These are phyloP conservation scores for Penicillium angulare DNA, from an alignment of 495 filamentous ascomycete species.

Conservation along the genomic window DNA sequence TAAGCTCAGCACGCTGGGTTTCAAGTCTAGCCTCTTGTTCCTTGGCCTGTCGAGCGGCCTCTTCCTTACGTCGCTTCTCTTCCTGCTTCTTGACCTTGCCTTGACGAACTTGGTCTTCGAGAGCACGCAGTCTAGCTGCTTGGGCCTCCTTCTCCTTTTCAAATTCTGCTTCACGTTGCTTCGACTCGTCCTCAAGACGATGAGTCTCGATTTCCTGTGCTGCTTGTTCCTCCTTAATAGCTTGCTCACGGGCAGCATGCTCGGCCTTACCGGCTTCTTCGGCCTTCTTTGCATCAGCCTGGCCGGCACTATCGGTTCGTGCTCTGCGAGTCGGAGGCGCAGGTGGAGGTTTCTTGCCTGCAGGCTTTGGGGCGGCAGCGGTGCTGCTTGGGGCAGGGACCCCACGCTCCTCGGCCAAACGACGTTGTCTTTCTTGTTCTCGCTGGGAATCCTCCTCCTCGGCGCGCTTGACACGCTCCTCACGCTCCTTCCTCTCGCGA, in stretches of 20 bases:
- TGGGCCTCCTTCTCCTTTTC: constrained; percentile 76
- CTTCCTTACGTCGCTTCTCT: constrained; percentile 88
- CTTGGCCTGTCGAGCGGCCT: constrained; percentile 78
- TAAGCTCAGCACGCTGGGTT: constrained; percentile 86
- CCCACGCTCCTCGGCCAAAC: constrained; percentile 79
- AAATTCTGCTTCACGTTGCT: constrained; percentile 74
- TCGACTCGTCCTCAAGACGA: constrained; percentile 76
- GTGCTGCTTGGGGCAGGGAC: constrained; percentile 43
- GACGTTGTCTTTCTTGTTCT: constrained; percentile 80
- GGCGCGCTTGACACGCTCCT: constrained; percentile 80
- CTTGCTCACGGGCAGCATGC: constrained; percentile 55
- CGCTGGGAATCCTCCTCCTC: constrained; percentile 95
- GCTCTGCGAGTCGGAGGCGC: constrained; percentile 77
- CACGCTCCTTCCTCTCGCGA: constrained; percentile 81
- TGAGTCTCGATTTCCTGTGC: constrained; percentile 71
- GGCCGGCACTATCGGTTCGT: constrained; percentile 59
- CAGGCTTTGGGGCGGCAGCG: constrained; percentile 45
- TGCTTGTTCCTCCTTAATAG: constrained; percentile 68
- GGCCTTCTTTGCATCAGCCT: constrained; percentile 54
- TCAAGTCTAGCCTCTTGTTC: constrained; percentile 85
- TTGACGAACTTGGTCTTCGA: constrained; percentile 91
- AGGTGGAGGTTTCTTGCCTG: constrained; percentile 79
- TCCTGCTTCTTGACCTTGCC: constrained; percentile 97
- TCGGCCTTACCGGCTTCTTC: constrained; percentile 54
- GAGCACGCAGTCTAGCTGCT: constrained; percentile 75